Evolutionary conservation across 2,329 filamentous ascomycete genomes (phyloP), one percentile per base, ranked within the genome.

Genomic region (Colletotrichum eleusines): DNA sequence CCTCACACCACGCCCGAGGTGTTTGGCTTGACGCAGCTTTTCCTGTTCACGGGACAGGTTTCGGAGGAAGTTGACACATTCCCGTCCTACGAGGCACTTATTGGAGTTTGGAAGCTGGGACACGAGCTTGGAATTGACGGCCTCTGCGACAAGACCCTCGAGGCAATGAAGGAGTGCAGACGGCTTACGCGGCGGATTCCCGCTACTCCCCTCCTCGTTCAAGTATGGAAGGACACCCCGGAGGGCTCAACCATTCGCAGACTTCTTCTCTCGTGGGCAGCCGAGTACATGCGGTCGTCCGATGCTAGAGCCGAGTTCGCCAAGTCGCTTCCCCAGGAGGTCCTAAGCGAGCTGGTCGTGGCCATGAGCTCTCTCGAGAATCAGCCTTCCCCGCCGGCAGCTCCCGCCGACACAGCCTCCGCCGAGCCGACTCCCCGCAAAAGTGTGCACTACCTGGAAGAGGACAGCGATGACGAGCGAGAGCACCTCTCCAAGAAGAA

Each of bases 191-290:
- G 84, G 61, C 80, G 82, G 23, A 90, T 91, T 53, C 89, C 89
- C 1, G 84, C 87, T 4, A 87, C 88, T 0, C 85, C 86, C 2
- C 81, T 90, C 1, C 84, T 91, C 7, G 85, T 90, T 1, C 84
- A 88, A 74, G 88, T 89, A 8, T 91, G 89, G 88, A 84, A 86
- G 59, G 87, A 90, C 62, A 90, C 88, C 0, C 87, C 88, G 0
- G 87, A 88, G 73, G 88, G 88, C 11, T 90, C 88, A 3, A 84
- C 87, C 0, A 87, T 91, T 59, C 84, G 89, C 48, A 83, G 84
- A 71, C 84, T 91, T 46, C 83, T 91, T 18, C 80, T 90, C 3
- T 85, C 83, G 14, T 91, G 89, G 89, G 87, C 88, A 1, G 88
- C 88, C 33, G 89, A 91, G 77, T 90, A 90, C 74, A 89, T 90